Percentiles rank a stretch among this genome's conserved stretches.
Conservation (phyloP, 495 filamentous ascomycete genomes). For the Podospora bellae-mahoneyi region DNA sequence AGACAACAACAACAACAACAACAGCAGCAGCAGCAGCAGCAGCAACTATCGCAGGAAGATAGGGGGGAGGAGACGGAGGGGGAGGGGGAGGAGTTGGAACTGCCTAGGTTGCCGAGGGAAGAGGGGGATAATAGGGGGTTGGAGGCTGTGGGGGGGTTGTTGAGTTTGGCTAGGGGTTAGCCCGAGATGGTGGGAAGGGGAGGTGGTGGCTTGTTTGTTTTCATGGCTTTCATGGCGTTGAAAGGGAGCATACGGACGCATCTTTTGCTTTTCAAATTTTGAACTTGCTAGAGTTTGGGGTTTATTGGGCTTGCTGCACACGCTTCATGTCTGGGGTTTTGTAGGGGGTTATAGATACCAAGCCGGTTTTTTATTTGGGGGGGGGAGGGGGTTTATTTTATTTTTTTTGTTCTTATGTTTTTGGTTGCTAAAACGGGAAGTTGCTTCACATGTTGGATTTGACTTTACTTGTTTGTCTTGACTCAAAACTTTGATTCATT, state of each 20-base stretch:
- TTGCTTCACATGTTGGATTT: too few species aligned
- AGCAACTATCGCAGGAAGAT: background rate
- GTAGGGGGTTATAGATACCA: too few species aligned
- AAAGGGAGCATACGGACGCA: background rate
- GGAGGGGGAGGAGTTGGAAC: background rate
- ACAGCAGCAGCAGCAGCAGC: background rate
- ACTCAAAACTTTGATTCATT: too few species aligned
- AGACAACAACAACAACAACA: background rate
- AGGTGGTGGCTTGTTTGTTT: background rate
- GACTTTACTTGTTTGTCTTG: too few species aligned
- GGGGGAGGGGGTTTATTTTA: too few species aligned
- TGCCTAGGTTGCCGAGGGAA: constrained; percentile 1
- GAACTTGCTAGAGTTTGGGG: background rate
- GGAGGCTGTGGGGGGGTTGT: constrained; percentile 34
- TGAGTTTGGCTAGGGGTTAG: constrained; percentile 34
- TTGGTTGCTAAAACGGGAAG: too few species aligned
- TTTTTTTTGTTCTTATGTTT: too few species aligned
- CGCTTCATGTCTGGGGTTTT: background rate
- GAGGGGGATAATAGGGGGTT: constrained; percentile 16
- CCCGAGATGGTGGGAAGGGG: background rate
- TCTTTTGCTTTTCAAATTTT: background rate
- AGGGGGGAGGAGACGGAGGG: background rate
- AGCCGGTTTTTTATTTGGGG: too few species aligned
- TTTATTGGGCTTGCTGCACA: background rate
- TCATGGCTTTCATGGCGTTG: background rate